Evolutionary conservation across 2,329 filamentous ascomycete genomes (phyloP), one percentile per base, ranked within the genome.

Genomic region (Cladophialophora yegresii): DNA sequence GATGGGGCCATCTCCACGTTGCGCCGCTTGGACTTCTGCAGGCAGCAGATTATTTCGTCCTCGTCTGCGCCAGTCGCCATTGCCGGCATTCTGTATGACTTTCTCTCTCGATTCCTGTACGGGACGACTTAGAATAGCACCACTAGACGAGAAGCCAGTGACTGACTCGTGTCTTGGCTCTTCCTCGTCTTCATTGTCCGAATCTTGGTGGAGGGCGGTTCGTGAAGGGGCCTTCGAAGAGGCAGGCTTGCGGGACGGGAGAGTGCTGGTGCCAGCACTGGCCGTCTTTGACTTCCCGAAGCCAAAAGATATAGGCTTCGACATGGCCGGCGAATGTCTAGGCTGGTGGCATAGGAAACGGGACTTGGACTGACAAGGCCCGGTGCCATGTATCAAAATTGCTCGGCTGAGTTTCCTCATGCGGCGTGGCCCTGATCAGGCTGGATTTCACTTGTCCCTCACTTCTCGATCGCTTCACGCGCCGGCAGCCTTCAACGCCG

Each of bases 81-180:
- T 82, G 80, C 71, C 83, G 81, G 87, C 86, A 89, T 77, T 89
- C 40, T 81, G 78, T 68, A 91, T 91, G 20, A 90, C 78, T 51
- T 86, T 78, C 7, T 75, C 69, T 67, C 73, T 66, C 30, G 71
- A 63, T 40, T 73, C 70, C 62, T 73, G 72, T 53, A 71, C 65
- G 22, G 71, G 73, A 30, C 75, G 75, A 63, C 75, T 76, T 60
- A 78, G 76, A 59, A 84, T 74, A 12, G 81, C 84, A 32, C 84
- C 78, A 28, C 78, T 78, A 54, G 77, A 71, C 1, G 80, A 81
- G 65, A 85, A 83, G 0, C 80, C 82, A 7, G 81, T 82, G 32
- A 86, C 83, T 26, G 72, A 73, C 71, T 85, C 81, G 67, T 81
- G 78, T 30, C 72, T 76, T 9, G 70, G 68, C 54, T 69, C 65